These are phyloP conservation scores for Yarrowia divulgata DNA, from an alignment of 805 yeast species.

Conservation along the genomic window DNA sequence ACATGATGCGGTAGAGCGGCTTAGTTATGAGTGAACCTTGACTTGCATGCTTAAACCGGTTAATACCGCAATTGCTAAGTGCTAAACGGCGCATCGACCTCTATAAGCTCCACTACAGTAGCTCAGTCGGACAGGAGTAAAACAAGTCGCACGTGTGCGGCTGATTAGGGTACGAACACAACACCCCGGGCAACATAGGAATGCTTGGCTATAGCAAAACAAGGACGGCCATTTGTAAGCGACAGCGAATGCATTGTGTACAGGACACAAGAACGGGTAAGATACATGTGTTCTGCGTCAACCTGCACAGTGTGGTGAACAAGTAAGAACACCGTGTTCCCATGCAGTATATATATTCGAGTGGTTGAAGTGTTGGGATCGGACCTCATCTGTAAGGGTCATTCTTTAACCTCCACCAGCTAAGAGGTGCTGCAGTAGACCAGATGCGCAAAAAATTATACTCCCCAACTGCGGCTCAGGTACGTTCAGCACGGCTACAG, in stretches of 20 bases:
- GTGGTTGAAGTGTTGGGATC: background rate
- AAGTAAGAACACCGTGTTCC: too few species aligned
- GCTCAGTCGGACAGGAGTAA: slow-evolving; percentile 25
- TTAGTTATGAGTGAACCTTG: slow-evolving; percentile 27
- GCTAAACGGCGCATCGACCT: slow-evolving; percentile 36
- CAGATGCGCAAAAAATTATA: slow-evolving; percentile 17
- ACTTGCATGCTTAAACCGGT: slow-evolving; percentile 8
- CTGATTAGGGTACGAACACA: slow-evolving; percentile 29
- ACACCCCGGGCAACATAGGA: background rate
- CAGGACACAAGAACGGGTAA: too few species aligned
- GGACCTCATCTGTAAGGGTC: slow-evolving; percentile 26
- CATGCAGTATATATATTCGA: too few species aligned
- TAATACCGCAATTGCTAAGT: slow-evolving; percentile 36
- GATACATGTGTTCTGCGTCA: background rate
- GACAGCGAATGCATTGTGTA: too few species aligned
- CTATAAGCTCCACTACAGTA: slow-evolving; percentile 11
- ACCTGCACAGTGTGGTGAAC: too few species aligned
- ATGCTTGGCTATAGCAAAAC: slow-evolving; percentile 8
- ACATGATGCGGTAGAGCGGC: slow-evolving; percentile 35
- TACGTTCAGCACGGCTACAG: slow-evolving; percentile 32
- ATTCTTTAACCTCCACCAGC: slow-evolving; percentile 23
- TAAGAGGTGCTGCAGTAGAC: slow-evolving; percentile 16
- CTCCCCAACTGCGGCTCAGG: slow-evolving; percentile 34
- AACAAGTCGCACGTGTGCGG: slow-evolving; percentile 33
- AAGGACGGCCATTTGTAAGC: background rate